Percentiles rank a stretch among this genome's conserved stretches.
Evolutionary conservation across 495 filamentous ascomycete genomes (phyloP).

Genomic region (Chaetomidium leptoderma): DNA sequence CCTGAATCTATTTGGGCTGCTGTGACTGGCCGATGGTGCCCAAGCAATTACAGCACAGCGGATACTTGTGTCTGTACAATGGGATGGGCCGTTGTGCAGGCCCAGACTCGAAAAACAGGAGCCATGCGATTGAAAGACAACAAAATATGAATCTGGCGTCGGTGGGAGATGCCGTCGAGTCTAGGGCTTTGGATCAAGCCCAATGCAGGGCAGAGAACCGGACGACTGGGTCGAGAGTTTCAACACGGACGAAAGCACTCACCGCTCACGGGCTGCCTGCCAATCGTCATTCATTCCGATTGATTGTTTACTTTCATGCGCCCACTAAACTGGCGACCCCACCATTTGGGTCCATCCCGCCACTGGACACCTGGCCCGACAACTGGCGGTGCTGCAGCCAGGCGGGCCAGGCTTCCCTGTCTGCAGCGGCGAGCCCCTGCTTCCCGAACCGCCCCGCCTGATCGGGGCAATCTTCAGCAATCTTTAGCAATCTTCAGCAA

Average conservation of each 20-base stretch:
- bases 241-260: not conserved
- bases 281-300: constrained; percentile 3
- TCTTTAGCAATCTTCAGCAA: too few relatives aligned
- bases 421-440: not conserved
- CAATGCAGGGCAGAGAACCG: not conserved
- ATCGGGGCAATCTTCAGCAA: too few relatives aligned
- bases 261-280: not conserved
- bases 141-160: not conserved
- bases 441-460: not conserved
- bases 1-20: constrained; percentile 30
- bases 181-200: not conserved
- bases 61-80: not conserved
- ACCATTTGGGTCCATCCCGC: not conserved
- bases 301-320: constrained; percentile 16
- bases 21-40: constrained; percentile 31
- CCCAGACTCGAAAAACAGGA: not conserved
- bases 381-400: too few relatives aligned
- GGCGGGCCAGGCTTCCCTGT: too few relatives aligned
- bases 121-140: not conserved
- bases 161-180: not conserved
- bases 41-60: constrained; percentile 5
- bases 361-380: constrained; percentile 11
- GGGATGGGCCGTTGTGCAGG: constrained; percentile 5
- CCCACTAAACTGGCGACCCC: constrained; percentile 9
- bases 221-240: not conserved